phyloP scores from a whole-genome alignment of 148 eudicot species.

The Suaeda aralocaspica region DNA sequence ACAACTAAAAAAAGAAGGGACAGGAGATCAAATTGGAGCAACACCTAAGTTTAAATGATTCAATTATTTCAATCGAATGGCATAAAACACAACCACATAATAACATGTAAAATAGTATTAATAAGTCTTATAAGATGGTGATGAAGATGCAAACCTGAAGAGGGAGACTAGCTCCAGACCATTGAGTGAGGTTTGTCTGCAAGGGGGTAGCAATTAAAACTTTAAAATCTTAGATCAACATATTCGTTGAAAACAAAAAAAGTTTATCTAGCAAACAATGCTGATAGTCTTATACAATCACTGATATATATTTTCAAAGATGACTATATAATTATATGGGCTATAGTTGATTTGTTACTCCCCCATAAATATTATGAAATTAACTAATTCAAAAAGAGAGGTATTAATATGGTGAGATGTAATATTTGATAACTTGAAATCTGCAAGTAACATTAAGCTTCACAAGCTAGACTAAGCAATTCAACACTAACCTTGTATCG shows the following conservation, averaged over 20 bases:
- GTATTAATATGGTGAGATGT: too few species aligned
- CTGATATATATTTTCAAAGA: too few species aligned
- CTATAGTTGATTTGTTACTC: too few species aligned
- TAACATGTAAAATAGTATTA: neutral
- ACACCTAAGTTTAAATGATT: too few species aligned
- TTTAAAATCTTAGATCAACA: conserved; percentile 13
- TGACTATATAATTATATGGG: too few species aligned
- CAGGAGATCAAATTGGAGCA: too few species aligned
- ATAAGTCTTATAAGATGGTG: neutral
- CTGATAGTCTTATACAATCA: neutral
- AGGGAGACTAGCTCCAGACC: conserved; percentile 99
- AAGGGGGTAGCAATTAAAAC: conserved; percentile 22
- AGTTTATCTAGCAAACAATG: too few species aligned
- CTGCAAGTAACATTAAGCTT: neutral
- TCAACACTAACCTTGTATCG: conserved; percentile 84
- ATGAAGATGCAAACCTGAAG: conserved; percentile 69
- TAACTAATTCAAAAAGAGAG: too few species aligned
- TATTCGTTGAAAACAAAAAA: neutral
- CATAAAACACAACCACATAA: neutral
- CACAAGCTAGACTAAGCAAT: conserved; percentile 11
- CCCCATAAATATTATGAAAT: too few species aligned
- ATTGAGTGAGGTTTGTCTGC: conserved; percentile 98
- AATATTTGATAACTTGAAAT: too few species aligned
- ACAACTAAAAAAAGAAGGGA: too few species aligned
- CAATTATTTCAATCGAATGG: neutral